Conservation (phyloP, 129 eudicot species). For the Rutidosis leptorrhynchoides region DNA sequence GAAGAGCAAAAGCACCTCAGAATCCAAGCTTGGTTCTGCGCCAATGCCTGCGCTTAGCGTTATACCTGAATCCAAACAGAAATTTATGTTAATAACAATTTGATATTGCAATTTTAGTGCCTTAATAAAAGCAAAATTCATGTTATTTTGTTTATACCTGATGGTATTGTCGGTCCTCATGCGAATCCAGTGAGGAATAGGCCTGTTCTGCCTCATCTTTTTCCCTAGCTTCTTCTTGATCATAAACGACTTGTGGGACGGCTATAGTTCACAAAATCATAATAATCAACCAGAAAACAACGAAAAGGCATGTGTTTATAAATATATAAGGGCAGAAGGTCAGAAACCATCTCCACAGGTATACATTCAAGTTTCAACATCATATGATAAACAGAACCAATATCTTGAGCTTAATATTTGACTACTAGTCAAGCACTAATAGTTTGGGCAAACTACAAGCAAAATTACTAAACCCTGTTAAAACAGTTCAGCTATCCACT, state of each 20-base stretch:
- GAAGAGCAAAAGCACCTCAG: constrained; percentile 37
- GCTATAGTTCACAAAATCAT: constrained; percentile 31
- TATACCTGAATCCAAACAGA: constrained; percentile 46
- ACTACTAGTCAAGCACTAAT: background rate
- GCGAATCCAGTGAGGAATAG: constrained; percentile 91
- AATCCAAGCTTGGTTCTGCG: constrained; percentile 93
- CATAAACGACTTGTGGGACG: constrained; percentile 88
- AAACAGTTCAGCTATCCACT: too few relatives aligned
- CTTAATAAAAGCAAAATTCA: background rate
- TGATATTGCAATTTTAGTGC: background rate
- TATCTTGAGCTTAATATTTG: background rate
- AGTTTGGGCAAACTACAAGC: background rate
- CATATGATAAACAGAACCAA: background rate
- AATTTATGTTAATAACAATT: background rate
- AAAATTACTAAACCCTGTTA: too few relatives aligned
- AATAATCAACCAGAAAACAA: background rate
- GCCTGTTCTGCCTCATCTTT: constrained; percentile 95
- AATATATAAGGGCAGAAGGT: background rate
- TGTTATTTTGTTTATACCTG: constrained; percentile 36
- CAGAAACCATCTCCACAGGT: background rate
- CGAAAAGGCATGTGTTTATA: background rate
- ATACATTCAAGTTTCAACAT: background rate
- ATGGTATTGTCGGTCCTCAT: constrained; percentile 88
- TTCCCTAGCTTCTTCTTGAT: constrained; percentile 87
- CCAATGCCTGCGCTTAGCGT: constrained; percentile 97